phyloP scores from a whole-genome alignment of 352 stramenopile species.

The Phytopythium chamaehyphon region DNA sequence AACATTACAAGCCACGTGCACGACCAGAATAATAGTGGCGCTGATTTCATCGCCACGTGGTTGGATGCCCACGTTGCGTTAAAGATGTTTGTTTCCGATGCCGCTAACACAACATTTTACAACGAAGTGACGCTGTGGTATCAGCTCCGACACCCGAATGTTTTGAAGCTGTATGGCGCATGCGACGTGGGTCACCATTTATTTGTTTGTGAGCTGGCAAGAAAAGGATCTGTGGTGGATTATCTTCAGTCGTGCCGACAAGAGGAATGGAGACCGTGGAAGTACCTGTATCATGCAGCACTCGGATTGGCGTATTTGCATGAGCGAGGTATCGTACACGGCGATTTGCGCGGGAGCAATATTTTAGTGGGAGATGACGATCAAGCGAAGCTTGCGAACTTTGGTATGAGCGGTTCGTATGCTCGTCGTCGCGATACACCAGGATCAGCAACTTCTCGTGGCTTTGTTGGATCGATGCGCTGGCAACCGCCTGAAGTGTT shows the following conservation, averaged over 20 bases:
- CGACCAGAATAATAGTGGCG: too few relatives aligned
- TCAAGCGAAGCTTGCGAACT: constrained; percentile 22
- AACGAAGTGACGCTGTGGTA: constrained; percentile 10
- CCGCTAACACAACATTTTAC: constrained; percentile 1
- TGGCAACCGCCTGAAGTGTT: neutral
- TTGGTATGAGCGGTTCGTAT: constrained; percentile 13
- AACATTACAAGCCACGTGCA: neutral
- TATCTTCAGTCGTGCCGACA: constrained; percentile 1
- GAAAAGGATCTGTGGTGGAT: constrained; percentile 18
- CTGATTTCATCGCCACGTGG: constrained; percentile 10
- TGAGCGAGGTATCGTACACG: constrained; percentile 17
- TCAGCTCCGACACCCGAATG: neutral
- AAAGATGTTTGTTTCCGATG: constrained; percentile 8
- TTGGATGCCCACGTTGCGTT: constrained; percentile 10
- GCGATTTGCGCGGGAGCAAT: constrained; percentile 19
- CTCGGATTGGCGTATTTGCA: constrained; percentile 28
- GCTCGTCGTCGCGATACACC: neutral
- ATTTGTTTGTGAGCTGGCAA: constrained; percentile 15
- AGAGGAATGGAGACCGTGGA: constrained; percentile 8
- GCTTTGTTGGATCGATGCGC: neutral
- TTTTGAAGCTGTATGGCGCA: constrained; percentile 1
- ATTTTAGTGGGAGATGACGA: constrained; percentile 21
- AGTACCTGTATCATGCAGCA: constrained; percentile 15
- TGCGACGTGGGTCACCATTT: constrained; percentile 10
- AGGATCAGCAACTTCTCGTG: constrained; percentile 14